Conservation (phyloP, 2,329 filamentous ascomycete species). For the Epicoccum sorghinum region DNA sequence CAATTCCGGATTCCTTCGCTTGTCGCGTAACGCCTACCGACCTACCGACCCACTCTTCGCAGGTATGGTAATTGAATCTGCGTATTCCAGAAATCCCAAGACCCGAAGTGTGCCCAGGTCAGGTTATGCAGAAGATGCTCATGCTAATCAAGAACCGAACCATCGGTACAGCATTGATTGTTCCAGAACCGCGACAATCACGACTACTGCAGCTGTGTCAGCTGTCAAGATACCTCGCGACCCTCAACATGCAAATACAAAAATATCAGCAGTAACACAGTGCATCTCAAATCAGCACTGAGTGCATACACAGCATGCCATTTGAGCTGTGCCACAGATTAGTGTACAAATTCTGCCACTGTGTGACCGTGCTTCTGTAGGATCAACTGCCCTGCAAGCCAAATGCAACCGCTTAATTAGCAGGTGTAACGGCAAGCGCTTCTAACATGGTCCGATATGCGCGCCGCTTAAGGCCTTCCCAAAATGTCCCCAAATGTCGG, state of each 20-base stretch:
- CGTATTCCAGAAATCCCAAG: not conserved
- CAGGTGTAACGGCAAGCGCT: not conserved
- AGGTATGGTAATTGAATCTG: too few species aligned
- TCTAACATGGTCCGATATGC: not conserved
- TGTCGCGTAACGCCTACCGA: slow-evolving; percentile 3
- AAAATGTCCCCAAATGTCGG: not conserved
- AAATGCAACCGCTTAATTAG: not conserved
- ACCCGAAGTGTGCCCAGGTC: not conserved
- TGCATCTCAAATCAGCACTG: not conserved
- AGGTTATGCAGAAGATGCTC: too few species aligned
- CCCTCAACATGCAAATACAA: too few species aligned
- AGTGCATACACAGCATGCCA: slow-evolving; percentile 1
- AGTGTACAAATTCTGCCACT: not conserved
- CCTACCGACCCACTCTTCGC: not conserved
- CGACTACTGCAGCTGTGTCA: too few species aligned
- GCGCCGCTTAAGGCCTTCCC: not conserved
- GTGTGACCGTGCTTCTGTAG: not conserved
- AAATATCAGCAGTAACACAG: too few species aligned
- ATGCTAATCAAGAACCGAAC: too few species aligned
- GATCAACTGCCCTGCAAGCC: slow-evolving; percentile 1
- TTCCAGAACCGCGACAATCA: too few species aligned
- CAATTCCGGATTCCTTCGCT: slow-evolving; percentile 5
- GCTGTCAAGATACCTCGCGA: too few species aligned
- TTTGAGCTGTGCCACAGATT: not conserved
- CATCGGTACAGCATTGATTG: too few species aligned